Base-by-base conservation (phyloP, 208 protist species). In the Crithidia expoeki region DNA sequence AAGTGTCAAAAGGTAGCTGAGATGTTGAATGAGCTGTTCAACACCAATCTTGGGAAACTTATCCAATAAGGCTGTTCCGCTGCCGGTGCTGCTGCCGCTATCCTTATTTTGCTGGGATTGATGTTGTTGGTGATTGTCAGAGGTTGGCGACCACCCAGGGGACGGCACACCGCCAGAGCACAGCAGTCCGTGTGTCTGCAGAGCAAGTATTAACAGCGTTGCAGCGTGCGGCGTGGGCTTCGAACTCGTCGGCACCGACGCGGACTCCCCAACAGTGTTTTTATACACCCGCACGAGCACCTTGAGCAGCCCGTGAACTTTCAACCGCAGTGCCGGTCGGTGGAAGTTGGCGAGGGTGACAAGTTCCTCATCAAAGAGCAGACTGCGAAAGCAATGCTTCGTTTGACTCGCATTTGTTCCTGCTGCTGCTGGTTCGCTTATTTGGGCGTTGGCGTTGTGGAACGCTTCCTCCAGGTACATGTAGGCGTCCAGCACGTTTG, bases 111-210 rank as follows among this genome's bases (percentile, higher is more conserved):
- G 40, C 30, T 58, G n/a, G n/a, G n/a, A n/a, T n/a, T n/a, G n/a
- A n/a, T n/a, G n/a, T 19, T 34, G 7, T 4, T 17, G 6, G 36
- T 16, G 21, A 53, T 32, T 33, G 23, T 85, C 75, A 27, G 65
- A 52, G 11, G 53, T 65, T 16, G 76, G 76, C 21, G 68, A 63
- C 79, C 81, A 92, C 12, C 62, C 68, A 67, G 72, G 78, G 17
- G 91, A 81, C 16, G 74, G 77, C 28, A 94, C 77, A 5, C 81
- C 77, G 6, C 89, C 89, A 23, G 44, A 28, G 44, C 76, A 82
- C 52, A 89, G 73, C 77, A 89, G 82, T 4, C 76, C 72, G 60
- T 92, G 89, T 21, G 74, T 80, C 60, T 93, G 86, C 38, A 93
- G 63, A n/a, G 87, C 67, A 33, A 90, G 52, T 63, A 87, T 79